Evolutionary conservation across 768 basidiomycete genomes (phyloP), one percentile per base, ranked within the genome.

Genomic region (Russula dissimulans): DNA sequence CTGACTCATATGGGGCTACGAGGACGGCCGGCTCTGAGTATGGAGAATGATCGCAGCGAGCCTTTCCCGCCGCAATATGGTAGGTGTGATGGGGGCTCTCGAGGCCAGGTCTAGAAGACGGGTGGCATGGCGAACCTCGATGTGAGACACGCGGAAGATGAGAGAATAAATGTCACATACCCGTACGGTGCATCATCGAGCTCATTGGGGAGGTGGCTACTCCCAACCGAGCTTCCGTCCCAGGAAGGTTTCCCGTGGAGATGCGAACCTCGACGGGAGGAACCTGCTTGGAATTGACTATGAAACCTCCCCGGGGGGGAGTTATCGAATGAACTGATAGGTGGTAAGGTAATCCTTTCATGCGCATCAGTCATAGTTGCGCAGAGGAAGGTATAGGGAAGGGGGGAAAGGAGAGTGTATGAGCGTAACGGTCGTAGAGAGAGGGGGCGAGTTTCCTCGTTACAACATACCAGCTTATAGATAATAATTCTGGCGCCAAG

Each of bases 291-390:
- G 36, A 47, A 48, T 7, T 41, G 50, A n/a, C 7, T 7, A n/a
- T 48, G 55, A 26, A 17, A 50, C 3, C 42, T 53, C 17, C 18
- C 26, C 15, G 60, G 32, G 34, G 60, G 60, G 42, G 60, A 57
- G 10, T 57, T 38, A 31, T 61, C 60, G 17, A 61, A 61, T 3
- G 60, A 61, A 39, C 60, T 61, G 22, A 61, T 61, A 5, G 60
- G 60, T 5, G 60, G 60, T 4, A 61, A 29, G 22, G 60, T 61
- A 26, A 61, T 61, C 39, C 60, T 56, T 48, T 61, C 56, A 17
- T 57, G 60, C 60, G 60, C 60, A 61, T 61, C 57, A 14, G 60
- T 61, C 60, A 61, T 61, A 14, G 45, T 57, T 47, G 46, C 49
- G 53, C 56, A 39, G 45, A 42, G 38, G 48, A 46, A n/a, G 38